phyloP scores from a whole-genome alignment of 176 grass and related monocot species.

The Thalia dealbata region DNA sequence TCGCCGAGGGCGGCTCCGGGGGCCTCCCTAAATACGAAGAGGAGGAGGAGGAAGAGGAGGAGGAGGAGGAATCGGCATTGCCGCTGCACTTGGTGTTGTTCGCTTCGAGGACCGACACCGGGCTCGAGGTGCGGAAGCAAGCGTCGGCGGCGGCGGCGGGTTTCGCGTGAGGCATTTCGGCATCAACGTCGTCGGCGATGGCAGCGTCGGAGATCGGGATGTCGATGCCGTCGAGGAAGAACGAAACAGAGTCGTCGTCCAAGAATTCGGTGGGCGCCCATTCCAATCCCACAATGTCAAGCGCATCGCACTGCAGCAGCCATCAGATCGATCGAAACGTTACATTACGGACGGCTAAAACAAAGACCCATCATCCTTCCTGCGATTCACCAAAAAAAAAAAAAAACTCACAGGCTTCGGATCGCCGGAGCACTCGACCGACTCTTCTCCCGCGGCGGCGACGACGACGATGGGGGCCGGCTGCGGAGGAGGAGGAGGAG shows the following conservation, averaged over 20 bases:
- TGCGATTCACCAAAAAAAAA: neutral
- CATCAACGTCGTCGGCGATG: constrained; percentile 25
- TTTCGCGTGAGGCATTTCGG: neutral
- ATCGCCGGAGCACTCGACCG: constrained; percentile 25
- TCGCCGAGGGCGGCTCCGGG: constrained; percentile 31
- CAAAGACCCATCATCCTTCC: neutral
- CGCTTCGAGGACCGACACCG: constrained; percentile 67
- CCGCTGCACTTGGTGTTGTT: constrained; percentile 29
- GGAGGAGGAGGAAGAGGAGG: constrained; percentile 52
- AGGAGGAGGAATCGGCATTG: constrained; percentile 23
- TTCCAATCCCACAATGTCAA: constrained; percentile 77
- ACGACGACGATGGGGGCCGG: constrained; percentile 11
- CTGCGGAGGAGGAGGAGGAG: no score
- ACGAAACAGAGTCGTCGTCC: constrained; percentile 70
- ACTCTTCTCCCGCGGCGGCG: constrained; percentile 8
- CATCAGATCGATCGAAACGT: neutral
- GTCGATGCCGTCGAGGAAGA: constrained; percentile 15
- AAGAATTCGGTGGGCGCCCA: constrained; percentile 69
- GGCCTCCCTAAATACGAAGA: constrained; percentile 31
- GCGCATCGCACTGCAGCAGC: constrained; percentile 53
- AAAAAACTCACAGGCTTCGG: constrained; percentile 40
- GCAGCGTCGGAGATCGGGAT: constrained; percentile 18
- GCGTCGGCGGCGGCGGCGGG: neutral
- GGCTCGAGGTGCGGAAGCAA: constrained; percentile 73
- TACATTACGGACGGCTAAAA: neutral